phyloP scores from a whole-genome alignment of 331 rosid species.

The Malus hybrid region DNA sequence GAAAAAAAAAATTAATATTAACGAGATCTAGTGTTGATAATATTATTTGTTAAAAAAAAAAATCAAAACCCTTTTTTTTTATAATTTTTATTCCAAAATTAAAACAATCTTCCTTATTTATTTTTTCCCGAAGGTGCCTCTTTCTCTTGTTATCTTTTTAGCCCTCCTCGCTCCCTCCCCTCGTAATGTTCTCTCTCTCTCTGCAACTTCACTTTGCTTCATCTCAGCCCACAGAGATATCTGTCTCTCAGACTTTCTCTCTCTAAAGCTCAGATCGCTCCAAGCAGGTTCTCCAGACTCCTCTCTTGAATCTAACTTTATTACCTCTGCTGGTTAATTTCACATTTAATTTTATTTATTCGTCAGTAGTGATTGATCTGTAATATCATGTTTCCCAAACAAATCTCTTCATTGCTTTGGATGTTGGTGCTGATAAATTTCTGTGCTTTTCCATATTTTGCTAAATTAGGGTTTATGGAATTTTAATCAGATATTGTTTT shows the following conservation, averaged over 20 bases:
- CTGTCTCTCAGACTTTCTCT: not conserved
- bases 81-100: too few species aligned
- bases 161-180: not conserved
- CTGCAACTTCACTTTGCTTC: not conserved
- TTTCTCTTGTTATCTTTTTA: not conserved
- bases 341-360: conserved; percentile 7
- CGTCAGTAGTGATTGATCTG: conserved; percentile 27
- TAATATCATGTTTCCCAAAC: conserved; percentile 6
- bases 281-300: conserved; percentile 28
- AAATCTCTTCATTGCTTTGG: not conserved
- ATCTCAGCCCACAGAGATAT: conserved; percentile 1
- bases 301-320: not conserved
- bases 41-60: too few species aligned
- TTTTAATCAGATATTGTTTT: not conserved
- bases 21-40: too few species aligned
- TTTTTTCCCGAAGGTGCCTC: too few species aligned
- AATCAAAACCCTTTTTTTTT: too few species aligned
- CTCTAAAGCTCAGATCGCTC: conserved; percentile 19
- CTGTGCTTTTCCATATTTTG: conserved; percentile 8
- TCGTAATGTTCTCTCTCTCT: not conserved
- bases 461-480: conserved; percentile 10
- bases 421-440: conserved; percentile 6
- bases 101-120: too few species aligned
- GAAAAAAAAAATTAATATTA: too few species aligned
- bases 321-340: conserved; percentile 2